Percentiles rank a stretch among this genome's conserved stretches.
Evolutionary conservation across 2,329 filamentous ascomycete species (phyloP).

Genomic region (Polytolypa hystricis): DNA sequence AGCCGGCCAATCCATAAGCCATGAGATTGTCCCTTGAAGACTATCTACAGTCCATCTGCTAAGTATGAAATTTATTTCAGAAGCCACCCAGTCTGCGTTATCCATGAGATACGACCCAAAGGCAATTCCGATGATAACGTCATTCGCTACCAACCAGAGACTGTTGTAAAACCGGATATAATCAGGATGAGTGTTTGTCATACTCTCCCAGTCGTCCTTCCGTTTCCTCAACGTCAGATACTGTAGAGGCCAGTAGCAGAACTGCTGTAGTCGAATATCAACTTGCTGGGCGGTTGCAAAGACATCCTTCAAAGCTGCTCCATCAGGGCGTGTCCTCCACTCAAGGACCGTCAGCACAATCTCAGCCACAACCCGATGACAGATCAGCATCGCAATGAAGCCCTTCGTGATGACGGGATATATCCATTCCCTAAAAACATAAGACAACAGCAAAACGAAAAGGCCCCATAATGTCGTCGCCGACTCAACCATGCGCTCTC

Average conservation of each 20-base stretch:
- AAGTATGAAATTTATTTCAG: conserved; percentile 64
- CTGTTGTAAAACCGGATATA: conserved; percentile 99
- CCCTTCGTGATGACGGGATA: conserved; percentile 62
- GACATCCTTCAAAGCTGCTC: conserved; percentile 82
- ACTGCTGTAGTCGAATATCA: conserved; percentile 92
- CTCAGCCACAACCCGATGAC: conserved; percentile 72
- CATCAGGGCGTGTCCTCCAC: conserved; percentile 67
- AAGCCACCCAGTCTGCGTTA: conserved; percentile 74
- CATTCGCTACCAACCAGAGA: conserved; percentile 94
- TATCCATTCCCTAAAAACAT: conserved; percentile 60
- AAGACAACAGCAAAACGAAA: conserved; percentile 56
- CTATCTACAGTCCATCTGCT: conserved; percentile 78
- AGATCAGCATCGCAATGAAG: conserved; percentile 69
- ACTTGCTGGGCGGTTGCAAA: conserved; percentile 95
- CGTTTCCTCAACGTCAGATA: conserved; percentile 82
- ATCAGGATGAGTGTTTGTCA: conserved; percentile 89
- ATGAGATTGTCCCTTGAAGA: conserved; percentile 76
- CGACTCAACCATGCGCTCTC: conserved; percentile 86
- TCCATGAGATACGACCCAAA: conserved; percentile 95
- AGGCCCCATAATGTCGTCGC: conserved; percentile 77
- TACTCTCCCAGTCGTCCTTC: conserved; percentile 88
- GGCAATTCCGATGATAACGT: conserved; percentile 96
- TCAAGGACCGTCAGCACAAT: conserved; percentile 67
- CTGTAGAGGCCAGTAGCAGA: conserved; percentile 98
- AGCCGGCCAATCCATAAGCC: conserved; percentile 93